Evolutionary conservation across 73 alveolate genomes (phyloP).

Genomic region (Uronychia setigera): DNA sequence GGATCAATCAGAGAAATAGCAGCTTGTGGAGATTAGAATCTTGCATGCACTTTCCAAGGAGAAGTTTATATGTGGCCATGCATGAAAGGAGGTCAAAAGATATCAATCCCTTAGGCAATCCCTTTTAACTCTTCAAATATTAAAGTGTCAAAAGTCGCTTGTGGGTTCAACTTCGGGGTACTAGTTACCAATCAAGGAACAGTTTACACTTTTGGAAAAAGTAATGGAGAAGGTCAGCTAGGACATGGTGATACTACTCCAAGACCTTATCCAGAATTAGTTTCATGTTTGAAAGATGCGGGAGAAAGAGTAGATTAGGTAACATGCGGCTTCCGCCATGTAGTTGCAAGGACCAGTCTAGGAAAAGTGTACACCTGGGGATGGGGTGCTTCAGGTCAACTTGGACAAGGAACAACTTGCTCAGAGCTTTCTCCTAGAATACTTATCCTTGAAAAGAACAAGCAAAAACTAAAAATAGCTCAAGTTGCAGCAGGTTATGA

Average conservation of each 20-base stretch:
- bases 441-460: constrained; percentile 83
- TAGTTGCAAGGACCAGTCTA: constrained; percentile 92
- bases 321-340: constrained; percentile 97
- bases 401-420: constrained; percentile 86
- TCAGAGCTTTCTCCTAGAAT: constrained; percentile 87
- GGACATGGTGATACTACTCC: constrained; percentile 91
- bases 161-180: constrained; percentile 92
- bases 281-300: constrained; percentile 56
- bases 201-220: constrained; percentile 91
- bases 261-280: constrained; percentile 83
- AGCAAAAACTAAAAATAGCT: constrained; percentile 76
- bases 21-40: constrained; percentile 81
- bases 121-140: constrained; percentile 68
- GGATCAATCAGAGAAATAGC: constrained; percentile 68
- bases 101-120: constrained; percentile 74
- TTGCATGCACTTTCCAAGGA: constrained; percentile 79
- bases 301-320: constrained; percentile 92
- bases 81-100: constrained; percentile 76
- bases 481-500: constrained; percentile 92
- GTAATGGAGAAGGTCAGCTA: constrained; percentile 88
- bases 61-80: constrained; percentile 94
- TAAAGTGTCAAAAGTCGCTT: constrained; percentile 78
- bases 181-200: constrained; percentile 82
- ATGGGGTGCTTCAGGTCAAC: constrained; percentile 95
- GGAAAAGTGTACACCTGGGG: constrained; percentile 99